Conservation (phyloP, 306 rosid species). For the Casuarina equisetifolia region DNA sequence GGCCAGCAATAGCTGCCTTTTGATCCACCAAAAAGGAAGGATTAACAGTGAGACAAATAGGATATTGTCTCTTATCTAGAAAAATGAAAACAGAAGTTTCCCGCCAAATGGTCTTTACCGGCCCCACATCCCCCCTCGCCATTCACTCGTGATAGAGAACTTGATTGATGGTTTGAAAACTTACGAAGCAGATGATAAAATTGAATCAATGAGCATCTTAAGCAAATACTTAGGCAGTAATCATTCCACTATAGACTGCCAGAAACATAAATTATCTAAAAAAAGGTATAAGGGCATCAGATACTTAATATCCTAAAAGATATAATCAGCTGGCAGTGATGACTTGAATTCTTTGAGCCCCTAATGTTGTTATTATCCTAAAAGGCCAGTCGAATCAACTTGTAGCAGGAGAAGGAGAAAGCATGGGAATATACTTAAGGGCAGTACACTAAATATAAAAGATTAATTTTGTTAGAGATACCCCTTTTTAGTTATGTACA, state of each 20-base stretch:
- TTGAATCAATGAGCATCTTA: not conserved
- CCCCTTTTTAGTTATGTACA: not conserved
- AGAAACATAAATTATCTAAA: not conserved
- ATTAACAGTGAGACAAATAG: conserved; percentile 24
- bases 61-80: not conserved
- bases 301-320: too few relatives aligned
- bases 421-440: not conserved
- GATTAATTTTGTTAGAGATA: not conserved
- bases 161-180: conserved; percentile 55
- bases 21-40: conserved; percentile 28
- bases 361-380: not conserved
- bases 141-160: conserved; percentile 45
- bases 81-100: too few relatives aligned
- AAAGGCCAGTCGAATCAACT: not conserved
- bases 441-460: not conserved
- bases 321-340: too few relatives aligned
- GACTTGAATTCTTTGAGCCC: not conserved
- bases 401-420: not conserved
- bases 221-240: not conserved
- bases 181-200: conserved; percentile 30
- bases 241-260: not conserved
- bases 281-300: not conserved
- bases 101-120: conserved; percentile 43
- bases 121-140: conserved; percentile 56
- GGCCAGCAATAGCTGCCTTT: conserved; percentile 62